A percentile compares a stretch with the other conserved stretches of the same genome.
These are phyloP conservation scores for Didymella glomerata DNA, from an alignment of 2,329 filamentous ascomycete species.

Conservation along the genomic window DNA sequence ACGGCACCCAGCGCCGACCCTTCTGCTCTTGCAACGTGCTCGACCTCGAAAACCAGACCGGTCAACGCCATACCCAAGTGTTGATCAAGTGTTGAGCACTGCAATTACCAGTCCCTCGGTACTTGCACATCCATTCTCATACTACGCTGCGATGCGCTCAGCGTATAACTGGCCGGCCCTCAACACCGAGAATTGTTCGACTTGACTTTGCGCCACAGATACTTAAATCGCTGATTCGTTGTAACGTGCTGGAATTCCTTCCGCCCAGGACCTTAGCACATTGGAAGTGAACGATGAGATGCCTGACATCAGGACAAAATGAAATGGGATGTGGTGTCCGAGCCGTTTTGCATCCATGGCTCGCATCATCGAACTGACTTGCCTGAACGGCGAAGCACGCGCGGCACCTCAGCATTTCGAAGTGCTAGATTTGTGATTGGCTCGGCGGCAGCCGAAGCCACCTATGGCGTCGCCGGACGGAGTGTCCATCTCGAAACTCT, in stretches of 20 bases:
- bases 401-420: too few relatives aligned
- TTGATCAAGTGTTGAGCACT: neutral
- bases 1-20: constrained; percentile 1
- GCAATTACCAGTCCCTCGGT: constrained; percentile 1
- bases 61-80: neutral
- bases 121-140: neutral
- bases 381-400: neutral
- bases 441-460: constrained; percentile 9
- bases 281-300: neutral
- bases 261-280: neutral
- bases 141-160: constrained; percentile 1
- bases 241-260: neutral
- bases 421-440: constrained; percentile 10
- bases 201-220: neutral
- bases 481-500: neutral
- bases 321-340: constrained; percentile 6
- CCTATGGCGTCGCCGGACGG: neutral
- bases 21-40: neutral
- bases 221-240: neutral
- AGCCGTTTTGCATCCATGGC: neutral
- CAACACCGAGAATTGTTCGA: neutral
- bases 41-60: neutral
- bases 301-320: constrained; percentile 8
- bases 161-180: neutral
- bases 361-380: neutral